phyloP scores from a whole-genome alignment of 345 rosid species.

The Aquilaria malaccensis region DNA sequence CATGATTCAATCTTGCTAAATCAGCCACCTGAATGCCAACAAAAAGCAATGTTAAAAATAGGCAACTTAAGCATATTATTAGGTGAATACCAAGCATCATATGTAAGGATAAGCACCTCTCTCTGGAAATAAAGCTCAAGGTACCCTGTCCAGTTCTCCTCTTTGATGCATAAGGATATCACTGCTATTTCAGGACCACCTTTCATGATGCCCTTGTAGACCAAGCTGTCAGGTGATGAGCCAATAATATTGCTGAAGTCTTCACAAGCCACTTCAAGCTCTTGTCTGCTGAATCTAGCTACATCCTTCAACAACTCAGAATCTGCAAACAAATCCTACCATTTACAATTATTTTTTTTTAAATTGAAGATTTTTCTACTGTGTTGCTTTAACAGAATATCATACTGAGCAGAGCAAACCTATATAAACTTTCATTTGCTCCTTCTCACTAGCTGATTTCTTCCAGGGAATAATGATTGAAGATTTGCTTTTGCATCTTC shows the following conservation, averaged over 20 bases:
- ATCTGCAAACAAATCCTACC: conserved; percentile 37
- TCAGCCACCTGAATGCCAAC: conserved; percentile 75
- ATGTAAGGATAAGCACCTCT: conserved; percentile 49
- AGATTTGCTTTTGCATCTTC: conserved; percentile 68
- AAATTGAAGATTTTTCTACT: not conserved
- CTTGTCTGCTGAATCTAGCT: conserved; percentile 78
- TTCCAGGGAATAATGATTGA: conserved; percentile 94
- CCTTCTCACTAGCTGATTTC: conserved; percentile 83
- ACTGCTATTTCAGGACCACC: conserved; percentile 97
- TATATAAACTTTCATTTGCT: conserved; percentile 50
- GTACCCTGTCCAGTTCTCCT: conserved; percentile 89
- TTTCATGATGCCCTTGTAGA: conserved; percentile 87
- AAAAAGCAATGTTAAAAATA: conserved; percentile 4
- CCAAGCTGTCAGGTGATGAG: conserved; percentile 84
- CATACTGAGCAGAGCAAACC: conserved; percentile 41
- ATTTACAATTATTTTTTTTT: not conserved
- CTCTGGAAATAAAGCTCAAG: conserved; percentile 92
- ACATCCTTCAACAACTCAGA: conserved; percentile 80
- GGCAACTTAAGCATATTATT: conserved; percentile 3
- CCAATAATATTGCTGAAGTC: conserved; percentile 98
- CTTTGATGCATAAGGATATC: conserved; percentile 77
- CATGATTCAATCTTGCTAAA: conserved; percentile 85
- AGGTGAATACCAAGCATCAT: conserved; percentile 1
- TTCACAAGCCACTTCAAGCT: conserved; percentile 98
- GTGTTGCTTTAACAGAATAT: not conserved